Evolutionary conservation across 2,329 filamentous ascomycete genomes (phyloP).

Genomic region (Harringtonia aguacate): DNA sequence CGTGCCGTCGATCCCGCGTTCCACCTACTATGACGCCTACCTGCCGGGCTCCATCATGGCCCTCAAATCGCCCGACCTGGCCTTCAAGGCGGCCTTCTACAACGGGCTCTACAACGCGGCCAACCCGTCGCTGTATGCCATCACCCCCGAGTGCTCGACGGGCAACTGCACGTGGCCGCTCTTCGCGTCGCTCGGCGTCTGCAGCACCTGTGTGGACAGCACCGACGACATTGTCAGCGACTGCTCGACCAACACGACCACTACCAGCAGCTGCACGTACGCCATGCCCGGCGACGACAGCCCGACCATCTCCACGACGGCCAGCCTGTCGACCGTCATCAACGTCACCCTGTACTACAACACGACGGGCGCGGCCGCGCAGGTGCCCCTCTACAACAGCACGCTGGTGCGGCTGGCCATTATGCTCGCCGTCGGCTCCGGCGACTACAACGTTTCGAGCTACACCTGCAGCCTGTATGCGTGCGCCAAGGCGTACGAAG

Average conservation of each 20-base stretch:
- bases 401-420: neutral
- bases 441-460: neutral
- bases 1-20: neutral
- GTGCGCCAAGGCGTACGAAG: neutral
- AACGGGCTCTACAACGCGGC: conserved; percentile 1
- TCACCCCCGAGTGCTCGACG: neutral
- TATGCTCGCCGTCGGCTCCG: neutral
- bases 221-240: neutral
- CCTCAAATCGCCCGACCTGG: neutral
- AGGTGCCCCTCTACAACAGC: neutral
- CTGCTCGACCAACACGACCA: neutral
- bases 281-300: neutral
- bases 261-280: neutral
- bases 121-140: neutral
- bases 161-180: conserved; percentile 7
- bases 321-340: neutral
- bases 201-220: conserved; percentile 1
- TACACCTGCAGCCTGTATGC: conserved; percentile 1
- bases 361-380: neutral
- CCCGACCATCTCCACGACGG: neutral
- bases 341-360: neutral
- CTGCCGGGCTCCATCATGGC: neutral
- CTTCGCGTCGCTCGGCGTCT: conserved; percentile 3
- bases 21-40: neutral
- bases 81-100: conserved; percentile 2